Conservation (phyloP, 1,284 basidiomycete species). For the Ustilago curta region DNA sequence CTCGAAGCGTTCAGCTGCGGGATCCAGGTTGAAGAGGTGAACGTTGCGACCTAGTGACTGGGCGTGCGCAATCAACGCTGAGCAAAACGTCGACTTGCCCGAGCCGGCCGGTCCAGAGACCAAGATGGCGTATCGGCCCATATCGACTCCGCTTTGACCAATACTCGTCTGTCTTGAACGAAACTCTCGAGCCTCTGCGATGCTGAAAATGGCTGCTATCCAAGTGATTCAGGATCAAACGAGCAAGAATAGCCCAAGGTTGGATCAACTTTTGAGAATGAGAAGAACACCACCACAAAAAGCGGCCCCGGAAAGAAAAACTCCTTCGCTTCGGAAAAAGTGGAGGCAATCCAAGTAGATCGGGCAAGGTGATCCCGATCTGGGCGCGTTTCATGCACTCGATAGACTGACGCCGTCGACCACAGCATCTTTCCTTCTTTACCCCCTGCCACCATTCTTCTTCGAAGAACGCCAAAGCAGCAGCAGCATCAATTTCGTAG, state of each 20-base stretch:
- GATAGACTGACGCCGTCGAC: slow-evolving; percentile 9
- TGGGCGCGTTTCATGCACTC: no score
- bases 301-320: neutral
- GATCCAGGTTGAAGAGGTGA: slow-evolving; percentile 97
- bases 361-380: neutral
- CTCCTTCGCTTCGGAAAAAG: neutral
- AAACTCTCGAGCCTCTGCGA: neutral
- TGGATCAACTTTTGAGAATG: slow-evolving; percentile 12
- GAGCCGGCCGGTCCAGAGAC: slow-evolving; percentile 89
- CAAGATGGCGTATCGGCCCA: slow-evolving; percentile 62
- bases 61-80: slow-evolving; percentile 89
- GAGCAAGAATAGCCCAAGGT: neutral
- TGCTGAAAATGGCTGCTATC: neutral
- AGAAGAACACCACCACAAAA: slow-evolving; percentile 7
- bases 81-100: slow-evolving; percentile 95
- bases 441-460: slow-evolving; percentile 6
- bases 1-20: slow-evolving; percentile 93
- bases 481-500: slow-evolving; percentile 1
- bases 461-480: slow-evolving; percentile 10
- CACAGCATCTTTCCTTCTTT: slow-evolving; percentile 5
- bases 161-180: neutral
- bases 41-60: slow-evolving; percentile 83
- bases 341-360: slow-evolving; percentile 5
- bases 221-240: neutral
- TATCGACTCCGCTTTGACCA: neutral